Evolutionary conservation across 106 monocot species (phyloP), one percentile per base, ranked within the genome.

Genomic region (Platanthera zijinensis): DNA sequence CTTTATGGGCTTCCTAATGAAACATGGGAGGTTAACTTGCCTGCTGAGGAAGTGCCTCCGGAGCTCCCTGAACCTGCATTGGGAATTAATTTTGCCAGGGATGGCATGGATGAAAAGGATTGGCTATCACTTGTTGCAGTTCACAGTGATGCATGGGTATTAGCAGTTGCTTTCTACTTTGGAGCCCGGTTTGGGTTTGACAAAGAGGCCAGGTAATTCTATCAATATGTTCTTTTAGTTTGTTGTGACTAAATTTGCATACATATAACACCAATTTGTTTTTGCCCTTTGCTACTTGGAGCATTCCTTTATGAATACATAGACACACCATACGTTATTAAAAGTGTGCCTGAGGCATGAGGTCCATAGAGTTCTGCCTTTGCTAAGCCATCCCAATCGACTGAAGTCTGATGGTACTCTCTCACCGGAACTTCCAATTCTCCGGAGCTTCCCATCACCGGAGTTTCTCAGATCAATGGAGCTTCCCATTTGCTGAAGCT

Each of bases 161-260:
- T 88, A 54, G 85, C 88, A 75, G 88, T 88, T 75, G 88, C 88
- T 11, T 89, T 89, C 71, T 89, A 89, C 69, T 86, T 86, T 83
- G 89, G 85, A 48, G 89, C 89, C 17, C 81, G 89, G 25, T 89
- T 89, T 84, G 86, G 89, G 1, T 89, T 89, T 77, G 89, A 83
- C 74, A 87, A 83, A 19, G 84, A 90, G n/a, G 74, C 82, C 49
- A 86, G 90, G 90, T 90, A 86, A 61, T 10, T 21, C 7, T 57
- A 19, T 57, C n/a, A 57, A 9, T 57, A 57, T 57, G 18, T 57
- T 57, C 57, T 57, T 18, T n/a, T 57, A 57, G 19, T 57, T 57
- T n/a, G 6, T 57, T 57, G 57, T 18, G 57, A 57, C 9, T 57
- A 57, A 57, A 19, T 57, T 57, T 5, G 57, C 57, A 57, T 57